Base-by-base conservation (phyloP, 2,329 filamentous ascomycete genomes). In the Alternaria incomplexa region DNA sequence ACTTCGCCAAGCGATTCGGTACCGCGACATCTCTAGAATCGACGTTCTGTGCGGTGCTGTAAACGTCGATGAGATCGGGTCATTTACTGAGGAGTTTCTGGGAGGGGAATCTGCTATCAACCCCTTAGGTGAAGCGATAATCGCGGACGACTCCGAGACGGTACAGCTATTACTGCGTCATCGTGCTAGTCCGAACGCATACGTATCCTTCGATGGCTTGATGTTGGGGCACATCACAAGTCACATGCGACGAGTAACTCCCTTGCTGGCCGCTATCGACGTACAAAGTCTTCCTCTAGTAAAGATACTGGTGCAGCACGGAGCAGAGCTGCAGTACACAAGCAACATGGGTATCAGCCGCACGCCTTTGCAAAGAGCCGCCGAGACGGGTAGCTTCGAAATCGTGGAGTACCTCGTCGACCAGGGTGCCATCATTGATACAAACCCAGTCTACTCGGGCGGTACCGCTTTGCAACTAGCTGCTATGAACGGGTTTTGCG, bases 401-500 rank as follows among this genome's bases (percentile, higher is more conserved):
- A 53, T 53, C 11, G 30, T 25, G 23, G 12, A 53, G 22, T 47
- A 6, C 5, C 23, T 47, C 12, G 13, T n/a, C 20, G 3, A 6
- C 5, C 20, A 43, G 6, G 17, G 6, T 15, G 50, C 22, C 3
- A 20, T 5, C 2, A 12, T 53, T 7, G 30, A 53, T 43, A 43
- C 50, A 2, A 2, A 2, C 9, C 30, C 15, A 8, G 30, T 28
- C 4, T n/a, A 11, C 10, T 53, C 50, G 3, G 47, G 57, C 30
- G 52, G 25, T 4, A 64, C 62, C 20, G 58, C 58, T 1, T 36
- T 64, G 13, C 58, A 64, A 40, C 36, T 64, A n/a, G 53, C 62
- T 22, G 54, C 62, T 2, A 50, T 58, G 12, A 25, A 36, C 4
- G 58, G 58, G 0, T 50, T 61, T 22, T 48, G 52, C 44, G 58